Conservation (phyloP, 352 stramenopile species). For the Phytophthora niederhauseri region DNA sequence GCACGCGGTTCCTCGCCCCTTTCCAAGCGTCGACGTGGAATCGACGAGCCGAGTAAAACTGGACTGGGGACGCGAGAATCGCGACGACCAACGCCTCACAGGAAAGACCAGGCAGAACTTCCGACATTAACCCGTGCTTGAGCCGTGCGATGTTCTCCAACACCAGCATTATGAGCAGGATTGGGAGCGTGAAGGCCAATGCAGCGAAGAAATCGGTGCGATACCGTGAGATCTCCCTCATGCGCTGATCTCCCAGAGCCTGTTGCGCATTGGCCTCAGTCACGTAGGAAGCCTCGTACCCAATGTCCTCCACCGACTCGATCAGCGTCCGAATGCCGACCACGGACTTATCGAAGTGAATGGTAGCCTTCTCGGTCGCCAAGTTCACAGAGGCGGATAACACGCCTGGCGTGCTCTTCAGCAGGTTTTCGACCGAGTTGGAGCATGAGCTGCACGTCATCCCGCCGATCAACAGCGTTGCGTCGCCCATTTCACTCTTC, state of each 20-base stretch:
- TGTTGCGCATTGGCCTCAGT: conserved; percentile 61
- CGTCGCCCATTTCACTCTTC: conserved; percentile 56
- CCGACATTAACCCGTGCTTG: conserved; percentile 49
- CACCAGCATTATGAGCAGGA: conserved; percentile 92
- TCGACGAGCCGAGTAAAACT: conserved; percentile 92
- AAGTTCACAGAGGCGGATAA: conserved; percentile 75
- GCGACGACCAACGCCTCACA: conserved; percentile 68
- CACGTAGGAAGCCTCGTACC: conserved; percentile 33
- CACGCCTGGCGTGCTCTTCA: conserved; percentile 73
- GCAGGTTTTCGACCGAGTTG: conserved; percentile 78
- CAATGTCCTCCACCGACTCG: conserved; percentile 72
- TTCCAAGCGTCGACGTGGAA: conserved; percentile 96
- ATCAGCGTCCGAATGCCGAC: conserved; percentile 78
- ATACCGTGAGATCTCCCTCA: conserved; percentile 73
- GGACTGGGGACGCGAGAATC: conserved; percentile 93
- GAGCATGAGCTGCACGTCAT: conserved; percentile 93
- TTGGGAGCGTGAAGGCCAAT: conserved; percentile 92
- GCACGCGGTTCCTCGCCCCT: conserved; percentile 79
- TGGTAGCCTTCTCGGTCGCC: conserved; percentile 76
- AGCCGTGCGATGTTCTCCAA: conserved; percentile 65
- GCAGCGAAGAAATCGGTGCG: conserved; percentile 77
- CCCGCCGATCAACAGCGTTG: conserved; percentile 63
- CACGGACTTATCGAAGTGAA: conserved; percentile 67
- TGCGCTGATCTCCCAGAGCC: conserved; percentile 71
- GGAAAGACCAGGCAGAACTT: conserved; percentile 54